phyloP scores from a whole-genome alignment of 805 yeast genomes.

The Myxozyma geophila region DNA sequence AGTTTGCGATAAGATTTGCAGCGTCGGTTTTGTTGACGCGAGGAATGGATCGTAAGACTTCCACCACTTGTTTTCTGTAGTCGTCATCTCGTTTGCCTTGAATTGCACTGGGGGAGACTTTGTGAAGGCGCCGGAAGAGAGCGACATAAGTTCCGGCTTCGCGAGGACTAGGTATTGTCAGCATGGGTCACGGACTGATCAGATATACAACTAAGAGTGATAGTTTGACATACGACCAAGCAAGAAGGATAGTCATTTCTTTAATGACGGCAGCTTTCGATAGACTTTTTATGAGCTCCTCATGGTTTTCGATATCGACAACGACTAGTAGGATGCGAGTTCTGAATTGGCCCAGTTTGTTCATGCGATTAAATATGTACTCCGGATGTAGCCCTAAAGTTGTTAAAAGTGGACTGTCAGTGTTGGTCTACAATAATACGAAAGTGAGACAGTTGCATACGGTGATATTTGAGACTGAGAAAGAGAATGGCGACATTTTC shows the following conservation, averaged over 20 bases:
- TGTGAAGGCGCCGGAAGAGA: conserved; percentile 43
- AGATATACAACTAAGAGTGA: background rate
- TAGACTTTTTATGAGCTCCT: conserved; percentile 44
- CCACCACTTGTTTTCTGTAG: conserved; percentile 45
- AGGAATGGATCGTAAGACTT: conserved; percentile 45
- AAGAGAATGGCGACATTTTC: conserved; percentile 46
- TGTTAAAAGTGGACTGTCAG: background rate
- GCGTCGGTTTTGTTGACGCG: conserved; percentile 49
- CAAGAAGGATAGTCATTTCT: conserved; percentile 45
- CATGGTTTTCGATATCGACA: conserved; percentile 49
- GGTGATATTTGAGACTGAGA: conserved; percentile 42
- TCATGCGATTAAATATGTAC: conserved; percentile 48
- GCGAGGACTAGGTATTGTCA: conserved; percentile 21
- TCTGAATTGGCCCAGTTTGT: conserved; percentile 43
- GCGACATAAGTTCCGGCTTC: conserved; percentile 49
- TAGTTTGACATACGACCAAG: conserved; percentile 42
- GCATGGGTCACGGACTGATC: background rate
- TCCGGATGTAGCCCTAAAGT: conserved; percentile 47
- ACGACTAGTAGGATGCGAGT: conserved; percentile 46
- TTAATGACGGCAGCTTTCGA: conserved; percentile 44
- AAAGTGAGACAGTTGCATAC: conserved; percentile 11
- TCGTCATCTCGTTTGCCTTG: conserved; percentile 42
- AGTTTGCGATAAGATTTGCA: conserved; percentile 42
- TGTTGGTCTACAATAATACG: background rate
- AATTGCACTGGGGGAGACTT: conserved; percentile 43